phyloP scores from a whole-genome alignment of 345 rosid genomes.

The Nasturtium officinale region DNA sequence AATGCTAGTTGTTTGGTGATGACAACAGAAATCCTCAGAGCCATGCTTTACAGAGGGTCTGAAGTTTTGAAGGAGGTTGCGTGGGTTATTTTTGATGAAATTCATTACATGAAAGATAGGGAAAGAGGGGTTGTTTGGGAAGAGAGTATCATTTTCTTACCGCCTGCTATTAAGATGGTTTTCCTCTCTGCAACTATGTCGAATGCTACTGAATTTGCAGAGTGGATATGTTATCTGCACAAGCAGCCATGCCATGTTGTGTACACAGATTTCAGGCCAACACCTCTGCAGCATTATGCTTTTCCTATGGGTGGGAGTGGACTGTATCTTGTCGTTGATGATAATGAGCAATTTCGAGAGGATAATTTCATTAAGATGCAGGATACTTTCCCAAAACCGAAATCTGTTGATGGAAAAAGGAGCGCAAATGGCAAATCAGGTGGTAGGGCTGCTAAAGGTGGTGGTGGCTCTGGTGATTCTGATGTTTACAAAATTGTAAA shows the following conservation, averaged over 20 bases:
- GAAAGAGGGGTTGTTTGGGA: slow-evolving; percentile 99
- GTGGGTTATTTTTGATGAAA: slow-evolving; percentile 98
- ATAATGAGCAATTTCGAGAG: slow-evolving; percentile 89
- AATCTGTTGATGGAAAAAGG: slow-evolving; percentile 57
- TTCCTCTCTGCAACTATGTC: slow-evolving; percentile 99
- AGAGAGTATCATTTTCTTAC: slow-evolving; percentile 93
- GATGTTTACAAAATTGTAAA: slow-evolving; percentile 96
- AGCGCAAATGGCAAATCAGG: slow-evolving; percentile 69
- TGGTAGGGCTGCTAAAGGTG: slow-evolving; percentile 79
- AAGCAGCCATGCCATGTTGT: slow-evolving; percentile 98
- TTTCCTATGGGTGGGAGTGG: slow-evolving; percentile 94
- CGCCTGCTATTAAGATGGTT: slow-evolving; percentile 97
- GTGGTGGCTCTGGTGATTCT: slow-evolving; percentile 75
- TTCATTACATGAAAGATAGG: slow-evolving; percentile 97
- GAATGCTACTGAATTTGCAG: slow-evolving; percentile 95
- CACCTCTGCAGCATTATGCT: slow-evolving; percentile 97
- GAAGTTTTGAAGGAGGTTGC: slow-evolving; percentile 97
- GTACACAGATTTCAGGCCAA: slow-evolving; percentile 94
- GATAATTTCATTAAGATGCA: slow-evolving; percentile 90
- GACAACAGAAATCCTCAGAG: slow-evolving; percentile 97
- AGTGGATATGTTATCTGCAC: slow-evolving; percentile 95
- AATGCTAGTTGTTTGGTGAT: slow-evolving; percentile 94
- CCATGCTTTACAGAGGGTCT: slow-evolving; percentile 94
- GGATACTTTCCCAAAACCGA: slow-evolving; percentile 77
- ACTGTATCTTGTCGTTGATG: slow-evolving; percentile 94